These are phyloP conservation scores for Candida boidinii DNA, from an alignment of 805 yeast species.

Conservation along the genomic window DNA sequence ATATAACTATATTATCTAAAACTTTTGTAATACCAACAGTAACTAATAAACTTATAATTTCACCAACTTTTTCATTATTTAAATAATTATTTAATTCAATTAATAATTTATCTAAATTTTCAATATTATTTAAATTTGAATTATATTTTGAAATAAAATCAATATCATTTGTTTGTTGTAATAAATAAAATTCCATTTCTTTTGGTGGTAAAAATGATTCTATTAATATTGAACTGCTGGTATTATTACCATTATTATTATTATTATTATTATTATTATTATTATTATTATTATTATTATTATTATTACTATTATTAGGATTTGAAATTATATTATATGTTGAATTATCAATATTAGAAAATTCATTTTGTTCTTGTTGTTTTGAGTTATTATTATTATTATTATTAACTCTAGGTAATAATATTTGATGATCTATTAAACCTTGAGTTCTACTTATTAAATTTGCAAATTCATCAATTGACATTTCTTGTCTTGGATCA, in stretches of 20 bases:
- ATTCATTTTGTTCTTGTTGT: no score
- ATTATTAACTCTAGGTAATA: not conserved
- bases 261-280: no score
- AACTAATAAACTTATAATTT: conserved; percentile 29
- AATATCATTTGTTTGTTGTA: conserved; percentile 42
- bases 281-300: no score
- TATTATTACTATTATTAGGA: no score
- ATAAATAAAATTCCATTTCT: conserved; percentile 42
- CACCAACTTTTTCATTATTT: conserved; percentile 14
- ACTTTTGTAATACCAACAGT: conserved; percentile 37
- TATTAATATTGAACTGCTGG: conserved; percentile 21
- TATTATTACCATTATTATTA: no score
- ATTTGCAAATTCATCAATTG: conserved; percentile 49
- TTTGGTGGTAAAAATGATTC: conserved; percentile 40
- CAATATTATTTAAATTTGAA: conserved; percentile 14
- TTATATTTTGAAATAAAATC: conserved; percentile 27
- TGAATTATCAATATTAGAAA: no score
- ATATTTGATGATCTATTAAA: conserved; percentile 19
- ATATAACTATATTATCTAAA: conserved; percentile 32
- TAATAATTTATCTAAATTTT: conserved; percentile 19
- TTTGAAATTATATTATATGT: no score
- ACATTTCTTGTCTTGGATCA: conserved; percentile 66
- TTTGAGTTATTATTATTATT: no score
- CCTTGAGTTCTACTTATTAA: conserved; percentile 31
- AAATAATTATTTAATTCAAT: conserved; percentile 22